Evolutionary conservation across 805 yeast genomes (phyloP), one percentile per base, ranked within the genome.

Genomic region (Candida orba): DNA sequence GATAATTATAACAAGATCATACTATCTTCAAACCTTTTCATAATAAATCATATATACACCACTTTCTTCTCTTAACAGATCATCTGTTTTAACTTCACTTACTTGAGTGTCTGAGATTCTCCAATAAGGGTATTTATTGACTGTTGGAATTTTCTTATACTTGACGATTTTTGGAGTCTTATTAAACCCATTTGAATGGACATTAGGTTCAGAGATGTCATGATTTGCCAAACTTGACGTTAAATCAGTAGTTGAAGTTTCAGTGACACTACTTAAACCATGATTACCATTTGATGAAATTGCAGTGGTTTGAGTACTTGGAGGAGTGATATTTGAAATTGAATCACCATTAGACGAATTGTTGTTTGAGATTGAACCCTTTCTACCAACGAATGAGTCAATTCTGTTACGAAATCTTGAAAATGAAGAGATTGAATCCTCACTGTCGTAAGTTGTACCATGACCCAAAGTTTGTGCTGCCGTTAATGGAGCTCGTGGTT

Each of bases 31-130:
- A 12, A 56, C 46, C 46, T 76, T 65, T 58, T 90, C 95, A 57
- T 85, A 93, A 56, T 85, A 83, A 42, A 91, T 65, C 84, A 91
- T 76, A 62, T 91, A 91, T 2, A 79, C 96, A n/a, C 84, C 87
- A 25, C 77, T 69, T 27, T 77, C 76, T 54, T 88, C 95, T 43
- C 65, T 68, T 35, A 86, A 64, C 1, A 90, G 84, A 14, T 80
- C 78, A 0, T 66, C 62, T 3, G 66, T 57, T 12, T 75, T 68
- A 8, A 73, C 79, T 58, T 89, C 96, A 33, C 76, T 64, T 4
- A 85, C 78, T 27, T 66, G 68, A 2, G 84, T 69, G 63, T 93
- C 98, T 48, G 95, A 86, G 30, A 90, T 77, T 49, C 85, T 73
- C 98, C 98, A 91, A 54, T 71, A 84, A 17, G 91, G 89, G 36